Evolutionary conservation across 1,139 yeast species (phyloP).

Genomic region (Pichia sp.): DNA sequence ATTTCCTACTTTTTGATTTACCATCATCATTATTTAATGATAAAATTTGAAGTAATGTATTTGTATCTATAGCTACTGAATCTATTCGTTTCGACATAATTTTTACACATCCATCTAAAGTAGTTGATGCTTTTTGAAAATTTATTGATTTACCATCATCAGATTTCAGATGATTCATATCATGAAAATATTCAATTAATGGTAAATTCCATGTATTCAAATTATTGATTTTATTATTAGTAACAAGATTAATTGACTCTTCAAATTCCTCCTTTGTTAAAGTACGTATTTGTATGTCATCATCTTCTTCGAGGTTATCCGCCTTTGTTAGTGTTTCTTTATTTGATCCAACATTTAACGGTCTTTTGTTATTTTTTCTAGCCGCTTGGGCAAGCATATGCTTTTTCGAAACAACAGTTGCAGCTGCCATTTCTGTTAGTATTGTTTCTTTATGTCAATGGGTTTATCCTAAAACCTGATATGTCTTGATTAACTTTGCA

Average conservation of each 20-base stretch:
- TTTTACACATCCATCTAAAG: conserved; percentile 78
- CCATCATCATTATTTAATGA: conserved; percentile 28
- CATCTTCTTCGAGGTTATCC: conserved; percentile 2
- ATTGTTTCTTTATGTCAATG: too few relatives aligned
- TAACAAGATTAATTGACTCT: conserved; percentile 86
- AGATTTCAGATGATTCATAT: conserved; percentile 49
- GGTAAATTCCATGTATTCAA: conserved; percentile 79
- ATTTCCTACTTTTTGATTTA: conserved; percentile 19
- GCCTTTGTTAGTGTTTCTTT: background rate
- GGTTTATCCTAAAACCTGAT: too few relatives aligned
- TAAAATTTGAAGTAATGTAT: conserved; percentile 41
- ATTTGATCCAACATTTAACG: too few relatives aligned
- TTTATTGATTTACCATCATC: conserved; percentile 50
- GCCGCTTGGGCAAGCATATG: too few relatives aligned
- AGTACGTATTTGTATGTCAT: conserved; percentile 1
- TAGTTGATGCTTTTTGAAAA: conserved; percentile 71
- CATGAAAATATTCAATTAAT: conserved; percentile 78
- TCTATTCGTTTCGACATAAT: conserved; percentile 81
- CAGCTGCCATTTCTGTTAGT: too few relatives aligned
- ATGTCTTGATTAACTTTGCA: too few relatives aligned
- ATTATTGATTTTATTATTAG: conserved; percentile 72
- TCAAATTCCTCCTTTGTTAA: conserved; percentile 42
- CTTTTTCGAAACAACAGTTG: too few relatives aligned
- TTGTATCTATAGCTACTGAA: conserved; percentile 83
- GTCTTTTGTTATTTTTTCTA: too few relatives aligned